Evolutionary conservation across 106 monocot genomes (phyloP).

Genomic region (Dendrobium huoshanense): DNA sequence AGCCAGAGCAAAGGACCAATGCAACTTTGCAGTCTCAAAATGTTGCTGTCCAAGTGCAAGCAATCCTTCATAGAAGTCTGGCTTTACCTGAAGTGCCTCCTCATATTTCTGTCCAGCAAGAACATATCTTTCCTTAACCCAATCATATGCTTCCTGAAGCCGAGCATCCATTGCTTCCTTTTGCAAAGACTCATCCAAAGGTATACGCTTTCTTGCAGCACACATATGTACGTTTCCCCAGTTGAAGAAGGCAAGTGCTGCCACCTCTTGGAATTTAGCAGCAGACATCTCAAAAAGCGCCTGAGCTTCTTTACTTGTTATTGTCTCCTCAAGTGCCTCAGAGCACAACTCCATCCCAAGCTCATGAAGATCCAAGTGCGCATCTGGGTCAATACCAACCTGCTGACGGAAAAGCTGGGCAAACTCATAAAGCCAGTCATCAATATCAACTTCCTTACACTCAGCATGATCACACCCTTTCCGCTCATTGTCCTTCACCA

Average conservation of each 20-base stretch:
- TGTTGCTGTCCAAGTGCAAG: conserved; percentile 96
- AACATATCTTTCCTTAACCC: conserved; percentile 78
- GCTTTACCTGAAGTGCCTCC: conserved; percentile 74
- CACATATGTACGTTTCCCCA: conserved; percentile 99
- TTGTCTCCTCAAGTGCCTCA: conserved; percentile 86
- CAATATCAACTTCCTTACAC: conserved; percentile 87
- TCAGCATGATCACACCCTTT: conserved; percentile 67
- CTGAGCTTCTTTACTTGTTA: conserved; percentile 89
- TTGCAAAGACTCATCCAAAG: conserved; percentile 63
- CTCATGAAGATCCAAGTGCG: conserved; percentile 92
- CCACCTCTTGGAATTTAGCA: conserved; percentile 94
- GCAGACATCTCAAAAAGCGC: conserved; percentile 82
- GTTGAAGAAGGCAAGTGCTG: conserved; percentile 93
- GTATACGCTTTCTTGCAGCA: conserved; percentile 82
- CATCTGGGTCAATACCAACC: conserved; percentile 92
- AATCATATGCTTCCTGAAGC: conserved; percentile 80
- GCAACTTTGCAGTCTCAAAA: conserved; percentile 93
- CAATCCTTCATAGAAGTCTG: conserved; percentile 91
- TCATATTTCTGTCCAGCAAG: conserved; percentile 86
- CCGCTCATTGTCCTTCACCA: conserved; percentile 27
- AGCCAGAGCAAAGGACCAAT: conserved; percentile 94
- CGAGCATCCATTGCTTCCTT: conserved; percentile 56
- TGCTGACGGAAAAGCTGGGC: conserved; percentile 91
- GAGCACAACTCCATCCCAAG: conserved; percentile 95
- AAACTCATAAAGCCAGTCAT: conserved; percentile 95